A percentile compares a stretch with the other conserved stretches of the same genome.
phyloP scores from a whole-genome alignment of 805 yeast genomes.

The Tetrapisispora pingtungensis region DNA sequence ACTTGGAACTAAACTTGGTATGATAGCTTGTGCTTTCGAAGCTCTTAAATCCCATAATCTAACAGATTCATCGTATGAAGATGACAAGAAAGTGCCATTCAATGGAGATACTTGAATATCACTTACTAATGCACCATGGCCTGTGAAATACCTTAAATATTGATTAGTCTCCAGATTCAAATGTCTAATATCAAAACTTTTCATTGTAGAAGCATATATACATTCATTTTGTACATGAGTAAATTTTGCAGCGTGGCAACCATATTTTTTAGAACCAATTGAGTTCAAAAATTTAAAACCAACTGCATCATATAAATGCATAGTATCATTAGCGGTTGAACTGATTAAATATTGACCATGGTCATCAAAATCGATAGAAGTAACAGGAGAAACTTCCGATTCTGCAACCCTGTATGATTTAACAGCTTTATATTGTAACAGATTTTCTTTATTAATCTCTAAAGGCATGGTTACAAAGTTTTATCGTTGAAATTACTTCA shows the following conservation, averaged over 20 bases:
- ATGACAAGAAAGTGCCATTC: slow-evolving; percentile 51
- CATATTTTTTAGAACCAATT: slow-evolving; percentile 79
- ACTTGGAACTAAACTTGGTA: slow-evolving; percentile 45
- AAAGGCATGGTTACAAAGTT: too few species aligned
- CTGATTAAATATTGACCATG: slow-evolving; percentile 69
- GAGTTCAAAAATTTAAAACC: slow-evolving; percentile 61
- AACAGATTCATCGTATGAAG: slow-evolving; percentile 69
- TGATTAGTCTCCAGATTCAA: slow-evolving; percentile 68
- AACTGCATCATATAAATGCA: slow-evolving; percentile 73
- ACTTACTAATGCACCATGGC: slow-evolving; percentile 72
- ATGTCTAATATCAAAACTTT: slow-evolving; percentile 66
- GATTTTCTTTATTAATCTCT: slow-evolving; percentile 21
- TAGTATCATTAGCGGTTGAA: slow-evolving; percentile 69
- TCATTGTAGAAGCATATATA: slow-evolving; percentile 75
- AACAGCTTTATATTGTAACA: slow-evolving; percentile 30
- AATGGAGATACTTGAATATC: slow-evolving; percentile 65
- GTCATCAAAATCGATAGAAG: slow-evolving; percentile 72
- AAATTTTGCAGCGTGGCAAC: slow-evolving; percentile 78
- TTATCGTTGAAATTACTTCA: too few species aligned
- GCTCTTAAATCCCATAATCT: slow-evolving; percentile 80
- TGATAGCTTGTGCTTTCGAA: slow-evolving; percentile 51
- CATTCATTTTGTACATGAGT: slow-evolving; percentile 65
- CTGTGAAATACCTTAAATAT: slow-evolving; percentile 75
- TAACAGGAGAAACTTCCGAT: slow-evolving; percentile 42
- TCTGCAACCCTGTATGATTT: slow-evolving; percentile 45